Evolutionary conservation across 2,329 filamentous ascomycete genomes (phyloP).

Genomic region (Raffaelea deltoideospora): DNA sequence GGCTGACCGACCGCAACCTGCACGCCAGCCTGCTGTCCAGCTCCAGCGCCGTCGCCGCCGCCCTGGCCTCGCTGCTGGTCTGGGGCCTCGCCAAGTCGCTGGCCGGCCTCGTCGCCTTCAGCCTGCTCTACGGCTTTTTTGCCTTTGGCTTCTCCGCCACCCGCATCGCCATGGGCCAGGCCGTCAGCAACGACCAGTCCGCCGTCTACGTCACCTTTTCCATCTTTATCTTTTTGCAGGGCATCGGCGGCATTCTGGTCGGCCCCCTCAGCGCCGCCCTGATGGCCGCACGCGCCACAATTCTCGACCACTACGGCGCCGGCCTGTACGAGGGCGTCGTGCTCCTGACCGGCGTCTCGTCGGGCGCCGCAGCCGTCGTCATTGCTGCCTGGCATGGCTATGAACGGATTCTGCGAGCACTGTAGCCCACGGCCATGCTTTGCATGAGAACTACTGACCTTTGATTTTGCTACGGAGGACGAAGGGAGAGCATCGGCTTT

Average conservation of each 20-base stretch:
- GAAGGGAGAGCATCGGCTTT: no score
- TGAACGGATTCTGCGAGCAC: neutral
- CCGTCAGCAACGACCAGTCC: slow-evolving; percentile 15
- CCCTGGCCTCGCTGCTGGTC: slow-evolving; percentile 38
- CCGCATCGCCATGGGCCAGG: slow-evolving; percentile 14
- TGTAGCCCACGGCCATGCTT: no score
- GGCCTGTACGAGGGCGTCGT: neutral
- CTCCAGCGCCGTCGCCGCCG: slow-evolving; percentile 39
- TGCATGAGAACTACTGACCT: no score
- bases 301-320: neutral
- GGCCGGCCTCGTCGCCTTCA: slow-evolving; percentile 41
- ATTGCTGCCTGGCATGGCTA: neutral
- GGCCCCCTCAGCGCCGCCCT: slow-evolving; percentile 6
- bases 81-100: slow-evolving; percentile 45
- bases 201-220: slow-evolving; percentile 13
- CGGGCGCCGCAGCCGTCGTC: neutral
- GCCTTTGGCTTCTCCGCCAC: slow-evolving; percentile 17
- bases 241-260: slow-evolving; percentile 17
- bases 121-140: slow-evolving; percentile 48
- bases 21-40: slow-evolving; percentile 21
- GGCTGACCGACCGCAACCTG: slow-evolving; percentile 37
- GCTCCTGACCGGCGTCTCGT: neutral
- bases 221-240: slow-evolving; percentile 16
- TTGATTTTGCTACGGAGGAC: no score
- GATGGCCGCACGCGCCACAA: neutral